Conservation (phyloP, 2,329 filamentous ascomycete genomes). For the Botrytis porri region DNA sequence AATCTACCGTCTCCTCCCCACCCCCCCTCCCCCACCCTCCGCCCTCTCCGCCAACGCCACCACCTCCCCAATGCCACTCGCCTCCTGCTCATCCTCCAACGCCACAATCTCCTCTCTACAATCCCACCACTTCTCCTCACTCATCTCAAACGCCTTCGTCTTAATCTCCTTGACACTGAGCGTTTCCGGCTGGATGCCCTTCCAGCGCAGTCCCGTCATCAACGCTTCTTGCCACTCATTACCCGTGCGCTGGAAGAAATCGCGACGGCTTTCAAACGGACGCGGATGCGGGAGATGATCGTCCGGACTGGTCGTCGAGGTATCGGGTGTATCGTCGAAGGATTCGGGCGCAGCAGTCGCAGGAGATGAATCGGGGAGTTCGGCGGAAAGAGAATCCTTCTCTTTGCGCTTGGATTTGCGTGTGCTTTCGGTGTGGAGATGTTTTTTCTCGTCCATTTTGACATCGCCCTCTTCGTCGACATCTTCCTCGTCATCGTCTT, state of each 20-base stretch:
- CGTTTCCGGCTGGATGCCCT: conserved; percentile 62
- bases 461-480: conserved; percentile 48
- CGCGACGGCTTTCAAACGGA: conserved; percentile 78
- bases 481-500: conserved; percentile 48
- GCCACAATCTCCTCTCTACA: conserved; percentile 88
- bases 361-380: not conserved
- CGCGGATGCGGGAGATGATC: conserved; percentile 40
- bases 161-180: conserved; percentile 87
- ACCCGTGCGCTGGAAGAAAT: conserved; percentile 87
- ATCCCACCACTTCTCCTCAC: conserved; percentile 99
- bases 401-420: conserved; percentile 57
- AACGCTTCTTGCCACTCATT: conserved; percentile 88
- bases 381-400: conserved; percentile 40
- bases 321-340: conserved; percentile 51
- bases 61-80: conserved; percentile 80
- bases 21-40: conserved; percentile 29
- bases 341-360: conserved; percentile 43
- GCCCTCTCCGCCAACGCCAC: conserved; percentile 65
- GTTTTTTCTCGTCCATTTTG: conserved; percentile 37
- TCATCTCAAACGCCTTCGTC: conserved; percentile 82
- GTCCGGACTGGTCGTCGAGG: conserved; percentile 27
- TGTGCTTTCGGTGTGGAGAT: conserved; percentile 43
- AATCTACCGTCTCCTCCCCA: conserved; percentile 32
- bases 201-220: conserved; percentile 70
- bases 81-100: conserved; percentile 94